phyloP scores from a whole-genome alignment of 495 filamentous ascomycete genomes.

The Margaritispora aquatica region DNA sequence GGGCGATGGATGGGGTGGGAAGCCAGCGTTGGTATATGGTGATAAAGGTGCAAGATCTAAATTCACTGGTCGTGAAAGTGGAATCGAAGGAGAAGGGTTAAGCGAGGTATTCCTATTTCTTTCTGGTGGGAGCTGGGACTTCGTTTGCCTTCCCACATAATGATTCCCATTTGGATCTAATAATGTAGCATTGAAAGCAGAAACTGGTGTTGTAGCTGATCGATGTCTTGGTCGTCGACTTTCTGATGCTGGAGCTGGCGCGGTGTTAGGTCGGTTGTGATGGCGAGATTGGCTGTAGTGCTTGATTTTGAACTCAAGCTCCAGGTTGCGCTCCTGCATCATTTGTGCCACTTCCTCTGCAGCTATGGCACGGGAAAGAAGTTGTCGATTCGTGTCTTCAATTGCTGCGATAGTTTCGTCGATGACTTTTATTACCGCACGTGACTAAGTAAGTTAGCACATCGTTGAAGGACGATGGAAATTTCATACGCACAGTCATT shows the following conservation, averaged over 20 bases:
- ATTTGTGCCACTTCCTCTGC: constrained; percentile 16
- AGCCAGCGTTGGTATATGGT: background rate
- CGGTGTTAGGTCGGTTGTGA: constrained; percentile 19
- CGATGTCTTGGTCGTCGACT: background rate
- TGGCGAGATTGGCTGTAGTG: constrained; percentile 4
- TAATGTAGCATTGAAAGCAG: constrained; percentile 7
- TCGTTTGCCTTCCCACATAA: background rate
- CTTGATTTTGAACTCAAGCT: constrained; percentile 16
- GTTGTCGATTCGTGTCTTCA: constrained; percentile 17
- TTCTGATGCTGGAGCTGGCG: constrained; percentile 2
- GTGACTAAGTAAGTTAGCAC: constrained; percentile 11
- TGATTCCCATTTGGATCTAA: background rate
- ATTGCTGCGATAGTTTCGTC: constrained; percentile 21
- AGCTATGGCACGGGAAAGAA: constrained; percentile 12
- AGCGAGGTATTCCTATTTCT: background rate
- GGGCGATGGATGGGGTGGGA: background rate
- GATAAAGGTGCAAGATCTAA: background rate
- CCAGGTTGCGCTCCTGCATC: constrained; percentile 12
- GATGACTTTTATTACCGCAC: constrained; percentile 15
- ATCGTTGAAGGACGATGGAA: background rate
- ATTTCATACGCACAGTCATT: constrained; percentile 5
- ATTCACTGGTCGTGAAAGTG: background rate
- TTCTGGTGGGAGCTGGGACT: background rate
- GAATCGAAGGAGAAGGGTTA: background rate
- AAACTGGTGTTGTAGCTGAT: constrained; percentile 4